Evolutionary conservation across 805 yeast species (phyloP).

Genomic region (Torulaspora delbrueckii): DNA sequence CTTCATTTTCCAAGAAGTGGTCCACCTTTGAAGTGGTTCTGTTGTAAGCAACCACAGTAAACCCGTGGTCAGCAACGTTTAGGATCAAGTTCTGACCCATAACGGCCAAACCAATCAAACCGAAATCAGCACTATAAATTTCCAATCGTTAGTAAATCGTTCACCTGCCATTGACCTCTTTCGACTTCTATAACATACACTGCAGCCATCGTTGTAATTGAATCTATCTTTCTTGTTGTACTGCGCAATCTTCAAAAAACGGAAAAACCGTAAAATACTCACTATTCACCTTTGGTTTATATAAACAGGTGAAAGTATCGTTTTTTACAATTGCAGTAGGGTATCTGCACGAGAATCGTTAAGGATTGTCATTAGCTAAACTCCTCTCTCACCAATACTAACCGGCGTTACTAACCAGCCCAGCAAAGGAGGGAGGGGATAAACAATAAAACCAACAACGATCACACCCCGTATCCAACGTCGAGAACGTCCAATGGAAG

Average conservation of each 20-base stretch:
- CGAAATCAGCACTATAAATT: constrained; percentile 63
- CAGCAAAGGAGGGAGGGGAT: neutral
- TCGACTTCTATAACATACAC: constrained; percentile 3
- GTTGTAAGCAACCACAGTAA: constrained; percentile 97
- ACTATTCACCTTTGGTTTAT: neutral
- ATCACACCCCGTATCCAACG: neutral
- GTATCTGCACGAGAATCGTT: neutral
- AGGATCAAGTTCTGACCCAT: constrained; percentile 98
- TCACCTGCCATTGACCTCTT: neutral
- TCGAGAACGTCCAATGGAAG: neutral
- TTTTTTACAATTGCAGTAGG: neutral
- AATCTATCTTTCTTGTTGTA: neutral
- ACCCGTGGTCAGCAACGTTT: constrained; percentile 98
- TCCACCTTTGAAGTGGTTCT: constrained; percentile 96
- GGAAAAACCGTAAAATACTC: neutral
- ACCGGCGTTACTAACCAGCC: neutral
- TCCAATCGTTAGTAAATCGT: neutral
- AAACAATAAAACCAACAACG: neutral
- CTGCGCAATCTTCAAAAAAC: neutral
- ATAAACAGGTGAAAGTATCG: neutral
- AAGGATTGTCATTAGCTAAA: neutral
- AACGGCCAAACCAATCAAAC: constrained; percentile 98
- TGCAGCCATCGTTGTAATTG: constrained; percentile 10
- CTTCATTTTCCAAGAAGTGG: constrained; percentile 87
- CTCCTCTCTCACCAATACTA: neutral